Base-by-base conservation (phyloP, 78 protist species). In the Diacronema lutheri region DNA sequence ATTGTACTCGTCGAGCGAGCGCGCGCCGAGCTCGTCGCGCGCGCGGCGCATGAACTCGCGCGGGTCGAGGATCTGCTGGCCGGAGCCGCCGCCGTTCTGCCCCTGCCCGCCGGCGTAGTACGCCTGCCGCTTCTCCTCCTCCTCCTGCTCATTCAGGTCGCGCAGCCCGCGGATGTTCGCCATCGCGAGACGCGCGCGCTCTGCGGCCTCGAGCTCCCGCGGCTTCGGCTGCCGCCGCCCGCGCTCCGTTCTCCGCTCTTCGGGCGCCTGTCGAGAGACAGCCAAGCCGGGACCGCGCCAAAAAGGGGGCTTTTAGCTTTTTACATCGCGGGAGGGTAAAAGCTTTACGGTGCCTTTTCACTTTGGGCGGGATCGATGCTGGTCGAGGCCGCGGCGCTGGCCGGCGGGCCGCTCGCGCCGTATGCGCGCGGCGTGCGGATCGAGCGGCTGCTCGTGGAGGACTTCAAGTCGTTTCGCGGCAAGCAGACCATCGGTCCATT, bases 391-490 rank as follows among this genome's bases (percentile, higher is more conserved):
- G 50, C 50, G 50, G 7, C 50, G 50, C 50, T 44, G 50, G 3
- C 16, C 50, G 50, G 50, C 50, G 50, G 50, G 50, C 50, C 16
- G 16, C 25, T 57, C 25, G 62, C 62, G 62, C 62, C 62, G 62
- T 14, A 57, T 4, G 4, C 62, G 62, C 50, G 50, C 50, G 50
- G 7, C 50, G 50, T 44, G 19, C 66, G 69, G 23, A 92, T 95
- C 23, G 61, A 31, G n/a, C 85, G 86, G 21, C 71, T 98, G 72
- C 96, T 93, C 78, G 56, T 97, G 58, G 62, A 86, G 7, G 93
- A 98, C 89, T 98, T 97, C 96, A 98, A 98, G 92, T 90, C 96
- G 13, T 98, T 97, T 90, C 68, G 62, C 1, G 99, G 99, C 0
- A 0, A 29, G 20, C 98, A 91, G 31, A 21, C 35, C 26, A 77